phyloP scores from a whole-genome alignment of 169 alveolate genomes.

The Theileria luwenshuni region DNA sequence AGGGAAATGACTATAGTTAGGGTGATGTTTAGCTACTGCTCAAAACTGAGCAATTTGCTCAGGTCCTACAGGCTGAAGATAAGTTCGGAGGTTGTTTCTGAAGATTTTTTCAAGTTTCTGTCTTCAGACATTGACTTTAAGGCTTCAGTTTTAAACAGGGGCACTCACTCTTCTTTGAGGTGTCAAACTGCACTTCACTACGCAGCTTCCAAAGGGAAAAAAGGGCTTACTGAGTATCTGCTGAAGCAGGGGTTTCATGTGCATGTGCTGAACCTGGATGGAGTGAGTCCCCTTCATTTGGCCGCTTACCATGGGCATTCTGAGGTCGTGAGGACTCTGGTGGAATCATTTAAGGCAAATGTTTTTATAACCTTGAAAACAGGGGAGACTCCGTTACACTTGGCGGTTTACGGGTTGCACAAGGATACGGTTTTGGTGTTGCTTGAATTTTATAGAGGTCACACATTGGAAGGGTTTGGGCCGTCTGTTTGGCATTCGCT shows the following conservation, averaged over 20 bases:
- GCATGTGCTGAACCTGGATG: slow-evolving; percentile 77
- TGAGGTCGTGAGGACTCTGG: slow-evolving; percentile 76
- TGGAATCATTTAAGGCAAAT: slow-evolving; percentile 71
- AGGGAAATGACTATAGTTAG: slow-evolving; percentile 38
- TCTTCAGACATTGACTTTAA: slow-evolving; percentile 22
- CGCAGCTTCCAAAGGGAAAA: slow-evolving; percentile 85
- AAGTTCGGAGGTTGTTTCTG: not conserved
- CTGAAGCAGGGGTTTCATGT: slow-evolving; percentile 79
- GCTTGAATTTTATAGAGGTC: slow-evolving; percentile 67
- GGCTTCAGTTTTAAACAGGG: slow-evolving; percentile 68
- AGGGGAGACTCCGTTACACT: slow-evolving; percentile 85
- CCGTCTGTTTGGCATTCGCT: slow-evolving; percentile 72
- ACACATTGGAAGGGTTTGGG: slow-evolving; percentile 19
- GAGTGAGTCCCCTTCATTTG: slow-evolving; percentile 87
- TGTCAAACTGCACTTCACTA: slow-evolving; percentile 81
- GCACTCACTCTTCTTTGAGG: slow-evolving; percentile 78
- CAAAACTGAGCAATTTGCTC: slow-evolving; percentile 25
- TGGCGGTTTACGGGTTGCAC: slow-evolving; percentile 82
- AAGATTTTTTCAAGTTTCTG: slow-evolving; percentile 24
- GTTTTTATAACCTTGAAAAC: slow-evolving; percentile 65
- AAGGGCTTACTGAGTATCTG: slow-evolving; percentile 75
- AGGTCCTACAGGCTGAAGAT: slow-evolving; percentile 1
- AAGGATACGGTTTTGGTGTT: slow-evolving; percentile 66
- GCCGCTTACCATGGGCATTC: slow-evolving; percentile 83
- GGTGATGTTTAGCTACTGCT: slow-evolving; percentile 22